A percentile compares a stretch with the other conserved stretches of the same genome.
These are phyloP conservation scores for Mycena belliarum DNA, from an alignment of 768 basidiomycete species.

Conservation along the genomic window DNA sequence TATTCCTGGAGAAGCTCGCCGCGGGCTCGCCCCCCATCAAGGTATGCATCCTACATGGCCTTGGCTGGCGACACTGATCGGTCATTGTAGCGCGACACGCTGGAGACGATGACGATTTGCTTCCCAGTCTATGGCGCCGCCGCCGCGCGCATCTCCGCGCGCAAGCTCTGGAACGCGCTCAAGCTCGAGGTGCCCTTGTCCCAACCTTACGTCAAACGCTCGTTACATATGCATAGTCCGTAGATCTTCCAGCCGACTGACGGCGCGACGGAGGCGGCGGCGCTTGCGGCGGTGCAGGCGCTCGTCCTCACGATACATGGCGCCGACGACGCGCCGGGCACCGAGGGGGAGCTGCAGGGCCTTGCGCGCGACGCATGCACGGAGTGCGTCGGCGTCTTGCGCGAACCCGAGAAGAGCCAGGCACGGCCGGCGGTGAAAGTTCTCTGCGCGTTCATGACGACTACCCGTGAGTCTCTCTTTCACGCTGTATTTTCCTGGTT, in stretches of 20 bases:
- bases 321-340: conserved; percentile 38
- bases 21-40: conserved; percentile 82
- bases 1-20: conserved; percentile 90
- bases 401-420: conserved; percentile 92
- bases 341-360: conserved; percentile 43
- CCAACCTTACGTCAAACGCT: too few species aligned
- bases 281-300: conserved; percentile 67
- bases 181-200: conserved; percentile 74
- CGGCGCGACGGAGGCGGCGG: conserved; percentile 66
- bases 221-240: neutral
- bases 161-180: conserved; percentile 86
- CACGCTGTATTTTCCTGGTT: neutral
- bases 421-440: conserved; percentile 87
- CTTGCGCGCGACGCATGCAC: conserved; percentile 75
- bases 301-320: conserved; percentile 77
- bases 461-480: conserved; percentile 68
- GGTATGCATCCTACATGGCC: conserved; percentile 39
- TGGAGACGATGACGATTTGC: conserved; percentile 74
- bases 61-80: neutral
- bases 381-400: conserved; percentile 77
- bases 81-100: conserved; percentile 69
- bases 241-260: conserved; percentile 96
- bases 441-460: conserved; percentile 73
- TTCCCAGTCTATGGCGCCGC: conserved; percentile 82
- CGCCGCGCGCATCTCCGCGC: conserved; percentile 60